Evolutionary conservation across 306 rosid species (phyloP).

Genomic region (Senna siamea): DNA sequence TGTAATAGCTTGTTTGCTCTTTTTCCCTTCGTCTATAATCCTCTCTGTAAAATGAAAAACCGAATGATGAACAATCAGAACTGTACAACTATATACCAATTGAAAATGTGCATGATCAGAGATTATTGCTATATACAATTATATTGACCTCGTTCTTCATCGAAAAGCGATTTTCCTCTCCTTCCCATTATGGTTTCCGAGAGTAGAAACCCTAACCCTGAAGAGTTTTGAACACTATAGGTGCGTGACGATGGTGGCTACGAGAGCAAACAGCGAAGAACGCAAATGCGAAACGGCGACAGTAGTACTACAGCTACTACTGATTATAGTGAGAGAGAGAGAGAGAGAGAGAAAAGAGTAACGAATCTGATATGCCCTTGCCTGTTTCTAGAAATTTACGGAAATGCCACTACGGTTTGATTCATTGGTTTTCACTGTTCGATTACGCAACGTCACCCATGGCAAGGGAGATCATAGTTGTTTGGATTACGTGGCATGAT

Average conservation of each 20-base stretch:
- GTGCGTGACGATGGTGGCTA: neutral
- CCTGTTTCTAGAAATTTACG: neutral
- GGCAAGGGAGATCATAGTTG: neutral
- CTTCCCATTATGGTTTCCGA: constrained; percentile 29
- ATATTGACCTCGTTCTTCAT: constrained; percentile 37
- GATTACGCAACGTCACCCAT: constrained; percentile 12
- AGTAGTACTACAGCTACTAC: neutral
- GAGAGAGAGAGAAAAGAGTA: too few species aligned
- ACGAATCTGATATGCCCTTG: constrained; percentile 13
- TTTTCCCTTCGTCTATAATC: constrained; percentile 31
- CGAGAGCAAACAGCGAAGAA: neutral
- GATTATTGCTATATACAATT: neutral
- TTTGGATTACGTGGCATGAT: neutral
- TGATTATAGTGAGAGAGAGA: neutral
- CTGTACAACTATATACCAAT: neutral
- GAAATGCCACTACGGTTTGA: neutral
- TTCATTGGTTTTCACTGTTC: neutral
- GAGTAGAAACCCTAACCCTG: constrained; percentile 40
- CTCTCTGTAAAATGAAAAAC: constrained; percentile 32
- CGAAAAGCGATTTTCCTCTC: neutral
- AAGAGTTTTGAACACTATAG: constrained; percentile 11
- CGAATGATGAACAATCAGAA: neutral
- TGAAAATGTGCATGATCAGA: neutral
- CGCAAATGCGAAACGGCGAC: neutral
- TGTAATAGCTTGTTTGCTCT: neutral